Conservation (phyloP, 73 alveolate genomes). For the Paraurostyla sp. region DNA sequence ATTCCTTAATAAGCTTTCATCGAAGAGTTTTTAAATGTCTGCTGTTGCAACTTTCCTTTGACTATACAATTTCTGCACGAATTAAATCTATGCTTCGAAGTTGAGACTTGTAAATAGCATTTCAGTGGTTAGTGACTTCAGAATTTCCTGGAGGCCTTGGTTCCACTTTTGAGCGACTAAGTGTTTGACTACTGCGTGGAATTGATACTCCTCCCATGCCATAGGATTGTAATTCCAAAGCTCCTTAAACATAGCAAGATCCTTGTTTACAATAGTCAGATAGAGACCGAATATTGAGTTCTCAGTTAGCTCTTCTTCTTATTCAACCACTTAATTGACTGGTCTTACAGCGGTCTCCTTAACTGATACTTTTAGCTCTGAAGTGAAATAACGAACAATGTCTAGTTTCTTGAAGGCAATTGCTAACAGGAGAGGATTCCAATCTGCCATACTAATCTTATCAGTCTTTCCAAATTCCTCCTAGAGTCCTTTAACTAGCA, state of each 20-base stretch:
- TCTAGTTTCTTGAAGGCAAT: slow-evolving; percentile 22
- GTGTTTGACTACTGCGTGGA: background rate
- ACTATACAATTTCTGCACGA: too few species aligned
- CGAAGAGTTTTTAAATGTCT: slow-evolving; percentile 35
- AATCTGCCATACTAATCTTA: slow-evolving; percentile 10
- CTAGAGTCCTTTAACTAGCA: background rate
- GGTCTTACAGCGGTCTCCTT: slow-evolving; percentile 12
- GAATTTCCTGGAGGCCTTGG: slow-evolving; percentile 16
- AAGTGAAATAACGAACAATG: slow-evolving; percentile 34
- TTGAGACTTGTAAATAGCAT: background rate
- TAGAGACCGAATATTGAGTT: background rate
- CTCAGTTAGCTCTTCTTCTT: background rate
- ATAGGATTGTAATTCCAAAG: slow-evolving; percentile 6
- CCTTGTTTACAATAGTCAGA: slow-evolving; percentile 36
- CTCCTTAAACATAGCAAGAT: slow-evolving; percentile 33
- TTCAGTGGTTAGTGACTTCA: slow-evolving; percentile 1
- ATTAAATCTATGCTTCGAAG: too few species aligned
- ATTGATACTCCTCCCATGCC: slow-evolving; percentile 9
- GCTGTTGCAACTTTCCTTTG: background rate
- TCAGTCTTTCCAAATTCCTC: slow-evolving; percentile 34
- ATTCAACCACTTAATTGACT: background rate
- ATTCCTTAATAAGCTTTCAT: background rate
- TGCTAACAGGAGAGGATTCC: slow-evolving; percentile 54
- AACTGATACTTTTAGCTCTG: slow-evolving; percentile 12
- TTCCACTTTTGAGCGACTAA: slow-evolving; percentile 11